Evolutionary conservation across 495 filamentous ascomycete genomes (phyloP).

Genomic region (Aspergillus avenaceus): DNA sequence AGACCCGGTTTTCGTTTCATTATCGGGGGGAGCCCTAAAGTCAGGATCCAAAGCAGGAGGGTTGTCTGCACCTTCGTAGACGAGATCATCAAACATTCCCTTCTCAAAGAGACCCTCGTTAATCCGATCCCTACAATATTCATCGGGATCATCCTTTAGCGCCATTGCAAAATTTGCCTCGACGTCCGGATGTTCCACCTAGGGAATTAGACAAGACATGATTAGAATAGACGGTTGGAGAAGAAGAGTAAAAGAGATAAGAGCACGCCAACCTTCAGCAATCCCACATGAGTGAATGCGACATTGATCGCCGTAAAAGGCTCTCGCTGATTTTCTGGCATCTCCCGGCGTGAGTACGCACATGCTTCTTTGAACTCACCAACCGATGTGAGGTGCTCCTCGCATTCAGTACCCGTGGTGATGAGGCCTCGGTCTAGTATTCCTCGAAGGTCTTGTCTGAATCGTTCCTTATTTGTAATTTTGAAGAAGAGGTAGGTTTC

Average conservation of each 20-base stretch:
- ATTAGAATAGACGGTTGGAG: not conserved
- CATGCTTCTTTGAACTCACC: not conserved
- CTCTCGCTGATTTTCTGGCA: not conserved
- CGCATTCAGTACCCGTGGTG: constrained; percentile 2
- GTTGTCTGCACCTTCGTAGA: constrained; percentile 2
- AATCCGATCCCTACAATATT: constrained; percentile 1
- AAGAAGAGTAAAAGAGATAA: not conserved
- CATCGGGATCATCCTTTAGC: not conserved
- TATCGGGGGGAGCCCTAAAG: not conserved
- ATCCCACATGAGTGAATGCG: not conserved
- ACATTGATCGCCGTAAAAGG: constrained; percentile 20
- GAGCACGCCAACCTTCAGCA: not conserved
- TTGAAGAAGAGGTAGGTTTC: constrained; percentile 30
- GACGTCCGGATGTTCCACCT: not conserved
- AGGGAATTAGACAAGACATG: not conserved
- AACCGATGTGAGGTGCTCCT: not conserved
- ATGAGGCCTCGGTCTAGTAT: constrained; percentile 17
- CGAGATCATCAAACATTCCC: constrained; percentile 11
- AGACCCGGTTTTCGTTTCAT: not conserved
- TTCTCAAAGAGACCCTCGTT: constrained; percentile 1
- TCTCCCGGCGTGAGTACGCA: constrained; percentile 1
- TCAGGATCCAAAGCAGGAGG: not conserved
- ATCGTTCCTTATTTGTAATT: constrained; percentile 19
- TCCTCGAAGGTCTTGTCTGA: constrained; percentile 19
- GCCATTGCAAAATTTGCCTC: not conserved